These are phyloP conservation scores for Raffaelea deltoideospora DNA, from an alignment of 2,329 filamentous ascomycete species.

Conservation along the genomic window DNA sequence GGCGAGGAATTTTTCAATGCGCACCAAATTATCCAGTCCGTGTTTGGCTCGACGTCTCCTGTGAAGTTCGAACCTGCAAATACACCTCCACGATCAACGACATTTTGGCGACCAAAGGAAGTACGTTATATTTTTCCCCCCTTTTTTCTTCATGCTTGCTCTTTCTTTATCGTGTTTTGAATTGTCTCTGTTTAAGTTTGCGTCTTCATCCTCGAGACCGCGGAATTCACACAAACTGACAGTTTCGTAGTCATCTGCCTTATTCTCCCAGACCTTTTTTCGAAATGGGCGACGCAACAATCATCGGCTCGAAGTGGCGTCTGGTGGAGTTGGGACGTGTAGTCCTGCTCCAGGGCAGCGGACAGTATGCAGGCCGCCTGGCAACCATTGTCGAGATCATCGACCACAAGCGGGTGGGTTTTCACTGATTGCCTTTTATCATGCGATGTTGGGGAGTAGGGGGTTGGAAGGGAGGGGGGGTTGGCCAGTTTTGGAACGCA, in stretches of 20 bases:
- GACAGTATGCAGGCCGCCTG: slow-evolving; percentile 70
- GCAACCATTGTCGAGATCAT: slow-evolving; percentile 98
- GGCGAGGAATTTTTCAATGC: slow-evolving; percentile 10
- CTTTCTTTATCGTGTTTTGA: no score
- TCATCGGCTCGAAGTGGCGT: slow-evolving; percentile 78
- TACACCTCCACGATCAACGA: slow-evolving; percentile 8
- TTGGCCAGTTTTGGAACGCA: background rate
- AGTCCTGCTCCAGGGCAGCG: slow-evolving; percentile 70
- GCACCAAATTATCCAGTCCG: slow-evolving; percentile 9
- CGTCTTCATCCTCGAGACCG: no score
- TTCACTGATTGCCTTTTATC: no score
- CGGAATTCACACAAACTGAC: no score
- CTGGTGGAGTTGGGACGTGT: slow-evolving; percentile 97
- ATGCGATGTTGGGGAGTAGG: no score
- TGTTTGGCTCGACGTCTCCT: slow-evolving; percentile 4
- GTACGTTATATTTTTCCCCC: no score
- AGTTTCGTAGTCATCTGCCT: no score
- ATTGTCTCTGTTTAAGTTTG: no score
- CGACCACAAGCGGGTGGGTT: slow-evolving; percentile 99
- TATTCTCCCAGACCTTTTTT: no score
- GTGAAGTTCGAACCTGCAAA: slow-evolving; percentile 5
- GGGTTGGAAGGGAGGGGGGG: no score
- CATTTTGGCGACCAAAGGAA: no score
- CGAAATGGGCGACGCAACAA: slow-evolving; percentile 71
- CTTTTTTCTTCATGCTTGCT: no score